A percentile compares a stretch with the other conserved stretches of the same genome.
These are phyloP conservation scores for Lunularia cruciata DNA, from an alignment of 225 moss, liverwort and hornwort genomes.

Conservation along the genomic window DNA sequence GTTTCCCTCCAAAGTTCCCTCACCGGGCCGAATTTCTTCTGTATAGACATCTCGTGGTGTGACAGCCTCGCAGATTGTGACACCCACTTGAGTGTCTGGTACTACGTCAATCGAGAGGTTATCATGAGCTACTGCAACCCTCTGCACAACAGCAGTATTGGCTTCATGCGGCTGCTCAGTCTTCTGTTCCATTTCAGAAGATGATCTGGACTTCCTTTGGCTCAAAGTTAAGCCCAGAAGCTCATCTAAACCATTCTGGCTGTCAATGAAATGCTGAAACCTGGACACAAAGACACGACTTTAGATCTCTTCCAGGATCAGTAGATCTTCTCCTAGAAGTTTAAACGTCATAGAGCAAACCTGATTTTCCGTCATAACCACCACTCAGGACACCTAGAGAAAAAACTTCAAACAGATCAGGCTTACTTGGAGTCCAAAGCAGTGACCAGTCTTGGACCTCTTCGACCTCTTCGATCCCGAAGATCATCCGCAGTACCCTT, in stretches of 20 bases:
- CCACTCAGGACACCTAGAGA: neutral
- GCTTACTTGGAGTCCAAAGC: slow-evolving; percentile 26
- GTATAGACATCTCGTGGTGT: neutral
- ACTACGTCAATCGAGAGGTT: slow-evolving; percentile 29
- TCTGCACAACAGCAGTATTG: neutral
- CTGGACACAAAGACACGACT: slow-evolving; percentile 30
- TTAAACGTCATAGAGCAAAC: no score
- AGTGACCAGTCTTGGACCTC: neutral
- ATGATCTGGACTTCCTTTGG: slow-evolving; percentile 45
- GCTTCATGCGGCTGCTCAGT: neutral
- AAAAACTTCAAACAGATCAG: neutral
- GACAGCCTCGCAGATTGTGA: neutral
- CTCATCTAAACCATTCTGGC: slow-evolving; percentile 81
- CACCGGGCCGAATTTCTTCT: neutral
- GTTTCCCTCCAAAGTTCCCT: neutral
- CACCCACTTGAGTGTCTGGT: slow-evolving; percentile 34
- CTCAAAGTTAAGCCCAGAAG: slow-evolving; percentile 71
- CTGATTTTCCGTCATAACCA: neutral
- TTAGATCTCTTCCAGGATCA: neutral
- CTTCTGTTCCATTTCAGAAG: slow-evolving; percentile 14
- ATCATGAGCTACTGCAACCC: slow-evolving; percentile 10
- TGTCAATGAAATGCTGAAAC: slow-evolving; percentile 76
- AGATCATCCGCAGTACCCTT: neutral
- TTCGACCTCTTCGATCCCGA: neutral
- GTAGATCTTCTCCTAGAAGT: no score